Evolutionary conservation across 2,329 filamentous ascomycete genomes (phyloP).

Genomic region (Cladosporium sp.): DNA sequence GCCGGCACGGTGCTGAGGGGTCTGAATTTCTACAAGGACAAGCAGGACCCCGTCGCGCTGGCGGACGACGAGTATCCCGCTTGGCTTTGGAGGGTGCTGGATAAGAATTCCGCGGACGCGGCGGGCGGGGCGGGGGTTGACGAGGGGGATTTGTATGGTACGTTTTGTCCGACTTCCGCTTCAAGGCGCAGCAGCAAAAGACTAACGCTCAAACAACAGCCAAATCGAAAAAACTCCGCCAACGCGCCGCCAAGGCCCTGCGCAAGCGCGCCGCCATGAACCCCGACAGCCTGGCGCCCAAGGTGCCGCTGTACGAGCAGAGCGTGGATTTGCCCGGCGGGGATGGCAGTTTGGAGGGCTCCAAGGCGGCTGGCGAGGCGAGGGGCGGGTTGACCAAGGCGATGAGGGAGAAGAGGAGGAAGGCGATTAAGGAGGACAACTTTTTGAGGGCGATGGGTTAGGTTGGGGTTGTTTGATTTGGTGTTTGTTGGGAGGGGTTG

Average conservation of each 20-base stretch:
- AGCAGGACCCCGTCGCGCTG: slow-evolving; percentile 66
- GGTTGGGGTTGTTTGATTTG: neutral
- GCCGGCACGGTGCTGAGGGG: slow-evolving; percentile 68
- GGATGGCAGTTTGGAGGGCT: slow-evolving; percentile 42
- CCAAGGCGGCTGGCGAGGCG: slow-evolving; percentile 43
- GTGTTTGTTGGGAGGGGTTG: neutral
- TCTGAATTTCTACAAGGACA: slow-evolving; percentile 72
- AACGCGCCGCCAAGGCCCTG: slow-evolving; percentile 62
- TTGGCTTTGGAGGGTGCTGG: slow-evolving; percentile 73
- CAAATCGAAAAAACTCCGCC: slow-evolving; percentile 79
- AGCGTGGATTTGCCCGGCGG: slow-evolving; percentile 64
- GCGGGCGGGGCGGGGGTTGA: slow-evolving; percentile 53
- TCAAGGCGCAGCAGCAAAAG: neutral
- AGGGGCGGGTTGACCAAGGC: slow-evolving; percentile 62
- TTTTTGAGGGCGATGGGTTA: slow-evolving; percentile 73
- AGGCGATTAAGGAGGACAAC: slow-evolving; percentile 77
- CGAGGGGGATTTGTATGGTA: slow-evolving; percentile 75
- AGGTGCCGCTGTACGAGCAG: slow-evolving; percentile 73
- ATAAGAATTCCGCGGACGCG: slow-evolving; percentile 46
- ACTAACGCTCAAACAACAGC: slow-evolving; percentile 46
- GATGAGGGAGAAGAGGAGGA: slow-evolving; percentile 69
- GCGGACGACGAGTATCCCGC: slow-evolving; percentile 71
- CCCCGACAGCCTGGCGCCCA: slow-evolving; percentile 54
- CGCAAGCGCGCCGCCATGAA: slow-evolving; percentile 61
- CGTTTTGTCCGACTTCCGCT: slow-evolving; percentile 31